Base-by-base conservation (phyloP, 139 green algal genomes). In the Spirogloea muscicola region DNA sequence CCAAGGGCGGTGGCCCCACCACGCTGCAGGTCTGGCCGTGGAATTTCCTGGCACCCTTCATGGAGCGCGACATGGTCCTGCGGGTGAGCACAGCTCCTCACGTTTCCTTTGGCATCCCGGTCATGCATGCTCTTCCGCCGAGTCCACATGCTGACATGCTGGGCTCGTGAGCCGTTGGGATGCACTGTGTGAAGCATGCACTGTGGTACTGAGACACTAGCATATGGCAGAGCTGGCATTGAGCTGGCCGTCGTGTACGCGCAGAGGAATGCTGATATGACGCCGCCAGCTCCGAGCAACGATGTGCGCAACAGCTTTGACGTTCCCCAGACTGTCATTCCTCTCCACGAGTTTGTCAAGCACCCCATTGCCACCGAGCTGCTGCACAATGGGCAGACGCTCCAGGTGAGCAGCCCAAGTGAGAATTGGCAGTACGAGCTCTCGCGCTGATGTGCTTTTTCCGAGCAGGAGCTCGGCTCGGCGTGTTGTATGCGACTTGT, bases 311-410 rank as follows among this genome's bases (percentile, higher is more conserved):
- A 13, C n/a, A 7, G n/a, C 38, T 68, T 51, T 25, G 27, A 68
- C 59, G 49, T 42, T 37, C 16, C 9, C 21, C 37, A 68, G 31
- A 49, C 55, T 3, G 68, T 76, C n/a, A 76, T 76, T 49, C 51
- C 68, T 38, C 68, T 76, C 7, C 37, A n/a, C 9, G 58, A 74
- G 39, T 76, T 74, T 49, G 33, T 76, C 58, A 25, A 68, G 18
- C 63, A 72, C 57, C 68, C 68, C 31, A n/a, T 72, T 27, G 68
- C 21, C 4, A 33, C n/a, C 13, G 68, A 74, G 18, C 68, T 76
- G 58, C 63, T 76, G 10, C 68, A 76, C 68, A 76, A 76, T 25
- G 68, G 68, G 2, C 51, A 49, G 51, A 76, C 68, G n/a, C 38
- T 76, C 51, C 68, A 73, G 4, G 62, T 71, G 10, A 51, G 43